phyloP scores from a whole-genome alignment of 352 stramenopile species.

The Blastocystis sp. region DNA sequence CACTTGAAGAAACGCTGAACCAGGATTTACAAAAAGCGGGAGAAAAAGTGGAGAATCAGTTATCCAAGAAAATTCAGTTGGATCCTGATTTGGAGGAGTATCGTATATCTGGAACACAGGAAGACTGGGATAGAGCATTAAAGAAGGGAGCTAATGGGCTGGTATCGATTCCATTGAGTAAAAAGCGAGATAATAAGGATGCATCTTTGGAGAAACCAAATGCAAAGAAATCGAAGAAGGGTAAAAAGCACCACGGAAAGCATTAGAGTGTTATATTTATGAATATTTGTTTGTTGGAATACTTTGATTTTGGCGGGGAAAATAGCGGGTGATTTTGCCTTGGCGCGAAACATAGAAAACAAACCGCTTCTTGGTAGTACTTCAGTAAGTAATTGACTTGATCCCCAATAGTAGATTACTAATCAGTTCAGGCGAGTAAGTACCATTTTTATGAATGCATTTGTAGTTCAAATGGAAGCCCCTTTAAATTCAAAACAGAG shows the following conservation, averaged over 20 bases:
- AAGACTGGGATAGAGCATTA: slow-evolving; percentile 76
- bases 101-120: slow-evolving; percentile 81
- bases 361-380: neutral
- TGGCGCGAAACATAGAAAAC: neutral
- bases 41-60: slow-evolving; percentile 66
- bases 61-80: slow-evolving; percentile 71
- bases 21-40: slow-evolving; percentile 68
- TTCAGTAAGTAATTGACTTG: neutral
- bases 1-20: slow-evolving; percentile 74
- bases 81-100: slow-evolving; percentile 89
- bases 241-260: slow-evolving; percentile 35
- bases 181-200: neutral
- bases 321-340: neutral
- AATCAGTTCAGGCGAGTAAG: too few species aligned
- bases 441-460: too few species aligned
- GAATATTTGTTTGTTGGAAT: neutral
- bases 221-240: slow-evolving; percentile 56
- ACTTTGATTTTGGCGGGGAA: neutral
- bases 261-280: slow-evolving; percentile 9
- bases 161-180: slow-evolving; percentile 29
- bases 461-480: neutral
- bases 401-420: too few species aligned
- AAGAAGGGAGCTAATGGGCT: slow-evolving; percentile 37
- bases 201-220: neutral
- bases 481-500: neutral